Conservation (phyloP, 164 flowering plant species). For the Annona squamosa region DNA sequence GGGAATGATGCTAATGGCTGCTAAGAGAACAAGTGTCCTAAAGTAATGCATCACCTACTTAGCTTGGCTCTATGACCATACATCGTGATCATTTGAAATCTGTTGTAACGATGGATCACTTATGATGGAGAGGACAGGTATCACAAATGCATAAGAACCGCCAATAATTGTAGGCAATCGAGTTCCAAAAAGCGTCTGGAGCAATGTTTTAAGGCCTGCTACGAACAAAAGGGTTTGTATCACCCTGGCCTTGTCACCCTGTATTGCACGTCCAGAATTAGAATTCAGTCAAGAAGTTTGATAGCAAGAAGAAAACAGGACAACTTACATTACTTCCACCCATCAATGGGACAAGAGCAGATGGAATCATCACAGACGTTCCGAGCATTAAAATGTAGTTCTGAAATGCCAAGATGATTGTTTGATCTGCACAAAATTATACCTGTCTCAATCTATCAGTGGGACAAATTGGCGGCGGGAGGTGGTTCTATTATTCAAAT, state of each 20-base stretch:
- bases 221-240: conserved; percentile 62
- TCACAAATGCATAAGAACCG: conserved; percentile 48
- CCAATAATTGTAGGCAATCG: conserved; percentile 65
- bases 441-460: not conserved
- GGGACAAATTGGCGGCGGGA: no score
- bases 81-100: conserved; percentile 40
- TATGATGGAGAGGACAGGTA: conserved; percentile 36
- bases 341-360: conserved; percentile 62
- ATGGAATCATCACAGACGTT: conserved; percentile 74
- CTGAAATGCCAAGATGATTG: conserved; percentile 67
- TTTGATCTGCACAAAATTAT: conserved; percentile 53
- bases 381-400: conserved; percentile 80
- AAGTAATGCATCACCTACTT: conserved; percentile 3
- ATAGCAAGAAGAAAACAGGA: not conserved
- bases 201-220: conserved; percentile 59
- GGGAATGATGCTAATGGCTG: conserved; percentile 2
- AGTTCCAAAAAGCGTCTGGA: conserved; percentile 59
- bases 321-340: conserved; percentile 74
- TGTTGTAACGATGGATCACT: conserved; percentile 1
- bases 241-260: conserved; percentile 54
- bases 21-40: not conserved
- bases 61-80: conserved; percentile 8
- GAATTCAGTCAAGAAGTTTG: not conserved
- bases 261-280: not conserved
- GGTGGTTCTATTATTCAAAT: no score